Base-by-base conservation (phyloP, 148 eudicot species). In the Dianthus caryophyllus region DNA sequence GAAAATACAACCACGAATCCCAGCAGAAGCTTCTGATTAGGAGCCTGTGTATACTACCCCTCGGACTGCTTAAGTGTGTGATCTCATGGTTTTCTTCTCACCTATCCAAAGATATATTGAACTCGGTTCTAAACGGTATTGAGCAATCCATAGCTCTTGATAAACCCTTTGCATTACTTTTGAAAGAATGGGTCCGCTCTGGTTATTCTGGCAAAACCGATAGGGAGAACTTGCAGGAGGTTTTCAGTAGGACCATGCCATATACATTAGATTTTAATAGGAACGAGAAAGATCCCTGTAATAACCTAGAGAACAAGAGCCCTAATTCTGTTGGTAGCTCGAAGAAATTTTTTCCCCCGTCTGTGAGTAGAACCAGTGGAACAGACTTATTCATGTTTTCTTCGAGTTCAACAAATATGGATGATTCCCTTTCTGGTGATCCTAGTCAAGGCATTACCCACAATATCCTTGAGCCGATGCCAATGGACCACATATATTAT, bases 1-100 rank as follows among this genome's bases (percentile, higher is more conserved):
- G 70, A 69, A 89, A 71, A 25, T 87, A 82, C 75, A 77, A 77
- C 73, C 59, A 67, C 53, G 86, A 81, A 75, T 75, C 78, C 79
- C 90, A 85, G 71, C 81, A 78, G 66, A 78, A 86, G 84, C 67
- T 89, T 56, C 46, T 87, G 46, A 75, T 84, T 75, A 69, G 73
- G 64, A 73, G 85, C 78, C 80, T 92, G 55, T 76, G 69, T 39
- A 76, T 79, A 84, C 75, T 92, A 76, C 97, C 97, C 20, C 90
- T 92, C 70, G 97, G 97, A 67, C 73, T 92, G 64, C 83, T 92
- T 30, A 92, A 83, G 82, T 85, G 87, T 75, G 81, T 77, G 56
- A 71, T 80, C 47, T 76, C 84, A 53, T 92, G 93, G 93, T 89
- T 92, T 76, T 84, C 93, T 6, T 74, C 87, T 75, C 85, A 78